These are phyloP conservation scores for Paralagenidium karlingii DNA, from an alignment of 352 stramenopile species.

Conservation along the genomic window DNA sequence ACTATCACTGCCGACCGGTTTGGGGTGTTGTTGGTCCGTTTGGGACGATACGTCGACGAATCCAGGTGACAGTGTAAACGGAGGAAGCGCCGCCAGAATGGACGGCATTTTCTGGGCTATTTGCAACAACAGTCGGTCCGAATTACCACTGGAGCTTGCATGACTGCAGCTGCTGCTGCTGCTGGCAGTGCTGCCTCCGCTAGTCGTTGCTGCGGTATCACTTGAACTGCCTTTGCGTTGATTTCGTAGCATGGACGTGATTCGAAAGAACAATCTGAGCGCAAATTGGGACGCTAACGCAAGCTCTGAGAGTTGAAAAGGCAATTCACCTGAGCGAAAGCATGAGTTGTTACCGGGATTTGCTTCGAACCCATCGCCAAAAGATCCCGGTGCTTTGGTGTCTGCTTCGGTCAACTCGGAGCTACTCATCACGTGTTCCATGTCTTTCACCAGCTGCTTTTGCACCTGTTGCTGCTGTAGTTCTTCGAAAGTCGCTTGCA, in stretches of 20 bases:
- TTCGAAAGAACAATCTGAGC: slow-evolving; percentile 56
- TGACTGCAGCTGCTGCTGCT: too few species aligned
- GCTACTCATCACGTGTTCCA: too few species aligned
- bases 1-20: background rate
- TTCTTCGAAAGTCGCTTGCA: slow-evolving; percentile 13
- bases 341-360: too few species aligned
- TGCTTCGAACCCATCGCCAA: background rate
- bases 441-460: too few species aligned
- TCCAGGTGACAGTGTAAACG: slow-evolving; percentile 38
- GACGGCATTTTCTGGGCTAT: slow-evolving; percentile 38
- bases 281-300: slow-evolving; percentile 31
- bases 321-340: too few species aligned
- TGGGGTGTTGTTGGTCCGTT: too few species aligned
- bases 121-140: slow-evolving; percentile 24
- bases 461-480: slow-evolving; percentile 13
- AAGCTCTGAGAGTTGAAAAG: slow-evolving; percentile 25
- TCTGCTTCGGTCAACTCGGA: slow-evolving; percentile 1
- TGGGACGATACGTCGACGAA: slow-evolving; percentile 13
- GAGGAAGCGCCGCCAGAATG: slow-evolving; percentile 35
- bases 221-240: too few species aligned
- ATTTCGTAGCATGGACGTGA: slow-evolving; percentile 36
- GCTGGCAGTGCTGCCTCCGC: too few species aligned
- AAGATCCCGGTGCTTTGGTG: slow-evolving; percentile 1
- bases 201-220: too few species aligned
- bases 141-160: slow-evolving; percentile 9